Base-by-base conservation (phyloP, 1,284 basidiomycete genomes). In the Afroboletus lepidellus region DNA sequence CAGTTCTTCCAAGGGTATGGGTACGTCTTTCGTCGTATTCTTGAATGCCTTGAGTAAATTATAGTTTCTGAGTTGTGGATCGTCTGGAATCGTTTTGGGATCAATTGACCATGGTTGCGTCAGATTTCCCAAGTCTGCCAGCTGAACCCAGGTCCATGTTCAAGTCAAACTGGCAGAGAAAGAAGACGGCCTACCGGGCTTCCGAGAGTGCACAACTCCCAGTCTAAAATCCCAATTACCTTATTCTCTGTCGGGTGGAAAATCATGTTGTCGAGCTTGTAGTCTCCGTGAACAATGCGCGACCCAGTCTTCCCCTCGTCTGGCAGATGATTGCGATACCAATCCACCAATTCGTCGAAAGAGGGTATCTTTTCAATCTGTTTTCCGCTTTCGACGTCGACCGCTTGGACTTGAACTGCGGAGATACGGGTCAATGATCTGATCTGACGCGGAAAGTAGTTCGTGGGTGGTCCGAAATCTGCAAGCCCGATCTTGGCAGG, bases 161-260 rank as follows among this genome's bases (percentile, higher is more conserved):
- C n/a, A 41, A 47, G 48, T 51, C 36, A 25, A n/a, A n/a, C n/a
- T 46, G 21, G 38, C 33, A 25, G 53, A 37, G 42, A 33, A 15
- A 21, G 0, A 13, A 25, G 16, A 24, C 11, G 13, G 70, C 79
- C 39, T 64, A 91, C 85, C 29, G 90, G 88, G 62, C 87, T 92
- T 8, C 93, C 93, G 16, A 97, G 78, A 1, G 96, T 98, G 63
- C 92, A 95, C 34, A 98, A 74, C 67, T 98, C 95, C 95, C 95
- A 98, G 69, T 98, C 95, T 44, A 98, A 74, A 39, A 98, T 93
- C 2, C 92, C 95, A 61, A 98, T 94, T 2, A 98, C 94, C 41
- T 83, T 77, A 53, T 94, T 92, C 71, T 97, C 87, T 2, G 87
- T 94, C 0, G 91, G 90, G 65, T 98, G 94, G 72, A 94, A 98